phyloP scores from a whole-genome alignment of 208 protist species.

The Acanthamoeba triangularis region DNA sequence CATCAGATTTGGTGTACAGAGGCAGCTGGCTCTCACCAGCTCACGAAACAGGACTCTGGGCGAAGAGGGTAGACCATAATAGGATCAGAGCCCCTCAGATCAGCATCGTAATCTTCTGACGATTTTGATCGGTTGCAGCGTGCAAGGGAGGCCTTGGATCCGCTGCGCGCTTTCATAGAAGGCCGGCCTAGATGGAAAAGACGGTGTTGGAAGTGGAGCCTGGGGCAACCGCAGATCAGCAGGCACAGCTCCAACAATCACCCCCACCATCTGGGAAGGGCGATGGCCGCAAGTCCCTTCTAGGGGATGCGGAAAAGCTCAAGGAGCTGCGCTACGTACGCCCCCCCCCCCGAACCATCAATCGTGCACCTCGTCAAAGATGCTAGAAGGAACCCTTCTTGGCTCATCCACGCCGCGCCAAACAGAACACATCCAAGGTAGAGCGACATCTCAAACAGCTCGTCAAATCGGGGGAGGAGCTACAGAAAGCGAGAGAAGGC shows the following conservation, averaged over 20 bases:
- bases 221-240: not conserved
- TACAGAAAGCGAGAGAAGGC: constrained; percentile 39
- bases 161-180: no score
- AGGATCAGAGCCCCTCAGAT: no score
- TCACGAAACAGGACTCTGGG: no score
- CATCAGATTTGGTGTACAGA: no score
- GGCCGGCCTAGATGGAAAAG: not conserved
- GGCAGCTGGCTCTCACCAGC: no score
- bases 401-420: not conserved
- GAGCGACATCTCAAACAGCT: constrained; percentile 61
- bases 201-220: not conserved
- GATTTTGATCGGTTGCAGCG: no score
- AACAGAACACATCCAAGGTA: constrained; percentile 43
- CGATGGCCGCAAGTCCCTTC: not conserved
- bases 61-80: no score
- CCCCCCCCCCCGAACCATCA: not conserved
- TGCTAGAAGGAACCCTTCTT: not conserved
- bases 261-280: not conserved
- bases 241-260: not conserved
- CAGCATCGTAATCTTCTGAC: no score
- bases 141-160: no score
- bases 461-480: constrained; percentile 60
- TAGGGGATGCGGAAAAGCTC: not conserved
- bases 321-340: constrained; percentile 63
- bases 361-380: not conserved